Conservation (phyloP, 2,329 filamentous ascomycete species). For the Aspergillus novofumigatus region DNA sequence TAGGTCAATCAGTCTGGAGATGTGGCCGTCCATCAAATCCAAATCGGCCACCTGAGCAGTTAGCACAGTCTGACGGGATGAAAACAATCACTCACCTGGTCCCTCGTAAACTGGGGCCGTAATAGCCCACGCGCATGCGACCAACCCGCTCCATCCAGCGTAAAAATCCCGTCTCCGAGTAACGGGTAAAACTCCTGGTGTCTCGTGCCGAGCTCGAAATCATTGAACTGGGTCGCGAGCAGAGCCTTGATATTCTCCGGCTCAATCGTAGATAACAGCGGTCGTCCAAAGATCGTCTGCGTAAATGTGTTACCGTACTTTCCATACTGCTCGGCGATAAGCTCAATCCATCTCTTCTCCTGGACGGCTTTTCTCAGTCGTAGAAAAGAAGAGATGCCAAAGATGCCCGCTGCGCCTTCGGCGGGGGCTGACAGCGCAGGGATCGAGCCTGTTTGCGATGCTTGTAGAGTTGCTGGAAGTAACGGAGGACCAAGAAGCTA, state of each 20-base stretch:
- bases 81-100: constrained; percentile 58
- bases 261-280: constrained; percentile 29
- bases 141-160: constrained; percentile 74
- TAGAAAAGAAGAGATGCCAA: constrained; percentile 25
- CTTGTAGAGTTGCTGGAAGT: constrained; percentile 17
- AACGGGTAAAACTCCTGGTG: constrained; percentile 58
- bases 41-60: constrained; percentile 52
- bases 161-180: constrained; percentile 50
- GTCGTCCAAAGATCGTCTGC: constrained; percentile 17
- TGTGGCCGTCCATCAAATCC: constrained; percentile 73
- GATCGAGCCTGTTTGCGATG: constrained; percentile 24
- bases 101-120: constrained; percentile 79
- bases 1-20: constrained; percentile 64
- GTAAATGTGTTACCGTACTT: constrained; percentile 23
- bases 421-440: constrained; percentile 22
- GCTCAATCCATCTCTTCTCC: constrained; percentile 30
- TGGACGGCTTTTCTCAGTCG: constrained; percentile 20
- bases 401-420: constrained; percentile 8
- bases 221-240: constrained; percentile 74
- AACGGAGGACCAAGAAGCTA: constrained; percentile 20
- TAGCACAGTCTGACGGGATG: neutral
- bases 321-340: constrained; percentile 20
- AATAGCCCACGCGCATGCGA: constrained; percentile 74
- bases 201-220: constrained; percentile 76
- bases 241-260: constrained; percentile 74